Base-by-base conservation (phyloP, 129 eudicot species). In the Tagetes patula region DNA sequence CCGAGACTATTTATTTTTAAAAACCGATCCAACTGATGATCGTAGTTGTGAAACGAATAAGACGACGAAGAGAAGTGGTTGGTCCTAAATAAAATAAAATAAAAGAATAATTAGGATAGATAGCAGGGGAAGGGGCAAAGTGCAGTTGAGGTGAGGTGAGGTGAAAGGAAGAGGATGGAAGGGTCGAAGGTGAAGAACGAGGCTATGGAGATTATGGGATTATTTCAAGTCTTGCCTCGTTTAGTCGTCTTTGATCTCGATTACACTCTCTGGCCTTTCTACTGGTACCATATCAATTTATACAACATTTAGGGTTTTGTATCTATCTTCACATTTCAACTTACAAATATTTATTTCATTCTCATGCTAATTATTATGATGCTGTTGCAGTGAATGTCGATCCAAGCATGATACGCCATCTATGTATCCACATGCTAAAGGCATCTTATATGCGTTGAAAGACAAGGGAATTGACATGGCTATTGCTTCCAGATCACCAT, bases 241-340 rank as follows among this genome's bases (percentile, higher is more conserved):
- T 83, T 93, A 67, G 98, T 93, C 69, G 96, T 89, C 86, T 93
- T 93, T 68, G 98, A 93, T 81, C 98, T 93, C 71, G 98, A 93
- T 67, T 89, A 89, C 84, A 93, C 98, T 77, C 95, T 93, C 72
- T 93, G 98, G 98, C 98, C 98, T 41, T 93, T 93, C 84, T 93
- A 89, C 86, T 93, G 98, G 98, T 92, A 84, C 27, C 27, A 27
- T 13, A 41, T 6, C 31, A 10, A 13, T 43, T 58, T n/a, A 45
- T 42, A 32, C 8, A 59, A 42, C 43, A 3, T 0, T 8, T 6
- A 41, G 12, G 67, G 7, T 30, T 31, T 58, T 72, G 12, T 9
- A 12, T 36, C 10, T 6, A 13, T 8, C 1, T 2, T 47, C 11
- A 20, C 27, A 20, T 20, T 20, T 20, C 27, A 20, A 20, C 27